Evolutionary conservation across 768 basidiomycete genomes (phyloP).

Genomic region (Tulasnella sp.): DNA sequence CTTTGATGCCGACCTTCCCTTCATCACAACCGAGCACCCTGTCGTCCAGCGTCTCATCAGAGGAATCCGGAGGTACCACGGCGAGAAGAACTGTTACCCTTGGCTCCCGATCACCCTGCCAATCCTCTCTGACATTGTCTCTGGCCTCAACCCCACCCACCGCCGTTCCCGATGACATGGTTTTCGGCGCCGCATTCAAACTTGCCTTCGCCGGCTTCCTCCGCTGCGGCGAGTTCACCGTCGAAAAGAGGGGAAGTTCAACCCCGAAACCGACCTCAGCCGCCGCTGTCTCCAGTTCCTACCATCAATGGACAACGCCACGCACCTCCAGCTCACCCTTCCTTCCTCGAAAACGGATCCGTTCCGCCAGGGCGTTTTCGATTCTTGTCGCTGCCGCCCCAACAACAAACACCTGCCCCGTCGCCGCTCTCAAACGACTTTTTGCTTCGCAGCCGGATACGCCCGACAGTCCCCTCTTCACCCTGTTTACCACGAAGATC

Average conservation of each 20-base stretch:
- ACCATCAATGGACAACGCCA: slow-evolving; percentile 19
- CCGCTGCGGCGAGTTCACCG: no score
- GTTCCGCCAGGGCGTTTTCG: slow-evolving; percentile 23
- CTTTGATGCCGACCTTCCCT: no score
- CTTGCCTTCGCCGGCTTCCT: no score
- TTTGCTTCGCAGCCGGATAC: neutral
- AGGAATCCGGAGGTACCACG: slow-evolving; percentile 26
- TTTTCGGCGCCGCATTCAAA: slow-evolving; percentile 15
- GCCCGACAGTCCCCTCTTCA: slow-evolving; percentile 14
- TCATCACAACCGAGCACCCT: slow-evolving; percentile 23
- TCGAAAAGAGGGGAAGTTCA: no score
- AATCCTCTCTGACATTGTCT: no score
- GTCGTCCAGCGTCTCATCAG: slow-evolving; percentile 23
- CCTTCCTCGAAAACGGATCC: slow-evolving; percentile 31
- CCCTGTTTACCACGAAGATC: neutral
- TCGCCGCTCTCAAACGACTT: slow-evolving; percentile 13
- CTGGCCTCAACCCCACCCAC: slow-evolving; percentile 1
- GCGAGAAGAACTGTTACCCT: slow-evolving; percentile 21
- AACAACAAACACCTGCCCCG: slow-evolving; percentile 10
- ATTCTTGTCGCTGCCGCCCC: no score
- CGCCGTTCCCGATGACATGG: neutral
- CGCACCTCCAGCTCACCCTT: slow-evolving; percentile 20
- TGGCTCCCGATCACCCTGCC: slow-evolving; percentile 23
- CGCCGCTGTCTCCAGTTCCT: slow-evolving; percentile 22
- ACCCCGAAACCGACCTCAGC: slow-evolving; percentile 18